These are phyloP conservation scores for Stephania cephalantha DNA, from an alignment of 164 flowering plant genomes.

Conservation along the genomic window DNA sequence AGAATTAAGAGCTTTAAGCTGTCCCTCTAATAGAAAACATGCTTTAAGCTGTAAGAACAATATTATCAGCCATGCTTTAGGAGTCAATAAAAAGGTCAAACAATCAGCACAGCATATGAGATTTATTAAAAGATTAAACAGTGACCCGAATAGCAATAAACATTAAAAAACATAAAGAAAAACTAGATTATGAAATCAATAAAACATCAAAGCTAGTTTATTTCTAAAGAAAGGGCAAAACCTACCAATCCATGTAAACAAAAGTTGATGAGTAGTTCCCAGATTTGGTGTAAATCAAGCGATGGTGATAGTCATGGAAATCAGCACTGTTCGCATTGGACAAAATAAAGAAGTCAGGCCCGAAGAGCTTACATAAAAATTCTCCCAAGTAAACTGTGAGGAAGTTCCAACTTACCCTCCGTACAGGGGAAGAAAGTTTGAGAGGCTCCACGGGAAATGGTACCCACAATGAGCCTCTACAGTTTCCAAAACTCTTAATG, in stretches of 20 bases:
- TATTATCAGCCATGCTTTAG: too few relatives aligned
- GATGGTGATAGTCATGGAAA: constrained; percentile 99
- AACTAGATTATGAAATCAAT: neutral
- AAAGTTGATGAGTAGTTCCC: constrained; percentile 98
- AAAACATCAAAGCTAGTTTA: neutral
- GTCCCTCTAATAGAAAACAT: too few relatives aligned
- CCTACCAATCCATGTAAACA: constrained; percentile 94
- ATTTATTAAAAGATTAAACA: neutral
- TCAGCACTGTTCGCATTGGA: constrained; percentile 55
- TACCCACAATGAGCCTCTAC: constrained; percentile 99
- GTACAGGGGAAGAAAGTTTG: constrained; percentile 82
- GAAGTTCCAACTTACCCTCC: constrained; percentile 67
- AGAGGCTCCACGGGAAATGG: constrained; percentile 95
- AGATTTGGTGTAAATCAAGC: constrained; percentile 87
- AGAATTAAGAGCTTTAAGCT: too few relatives aligned
- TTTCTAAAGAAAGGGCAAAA: constrained; percentile 1
- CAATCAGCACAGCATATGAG: neutral
- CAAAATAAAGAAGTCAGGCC: constrained; percentile 13
- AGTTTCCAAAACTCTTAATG: constrained; percentile 87
- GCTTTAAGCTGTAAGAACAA: too few relatives aligned
- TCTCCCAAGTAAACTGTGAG: neutral
- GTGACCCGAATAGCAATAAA: neutral
- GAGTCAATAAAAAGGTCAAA: neutral
- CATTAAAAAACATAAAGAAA: neutral
- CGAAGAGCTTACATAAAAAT: neutral